Base-by-base conservation (phyloP, 2,329 filamentous ascomycete species). In the Exophiala dermatitidis region DNA sequence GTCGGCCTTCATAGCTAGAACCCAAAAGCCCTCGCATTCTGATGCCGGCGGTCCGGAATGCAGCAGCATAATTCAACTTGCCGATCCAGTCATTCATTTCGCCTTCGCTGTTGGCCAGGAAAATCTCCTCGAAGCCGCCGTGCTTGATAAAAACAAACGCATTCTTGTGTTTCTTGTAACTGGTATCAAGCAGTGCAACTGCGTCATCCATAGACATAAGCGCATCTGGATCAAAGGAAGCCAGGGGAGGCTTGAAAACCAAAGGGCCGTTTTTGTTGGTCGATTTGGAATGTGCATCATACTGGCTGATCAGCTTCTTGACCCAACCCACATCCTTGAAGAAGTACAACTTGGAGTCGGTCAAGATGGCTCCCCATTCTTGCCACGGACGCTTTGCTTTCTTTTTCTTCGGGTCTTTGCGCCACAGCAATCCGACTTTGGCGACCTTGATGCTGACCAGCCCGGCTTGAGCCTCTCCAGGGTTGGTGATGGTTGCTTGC, bases 11-110 rank as follows among this genome's bases (percentile, higher is more conserved):
- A 63, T 95, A 93, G 62, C 85, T 84, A 4, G 85, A 86, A 8
- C 88, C 90, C 48, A 93, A 79, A 52, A 95, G 85, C 26, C 90
- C 90, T 62, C 91, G 82, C 77, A 95, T 94, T 41, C 89, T 82
- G 4, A 97, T 89, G 8, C 91, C 90, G 4, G 90, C 88, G 0
- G 90, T 95, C 62, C 89, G 82, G 69, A 97, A 97, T 0, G 93
- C 88, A 5, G 93, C 90, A 33, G 91, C 91, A 67, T 97, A 97
- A 68, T 98, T 98, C 56, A 98, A 79, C 65, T 95, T 93, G 5
- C 87, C 88, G 30, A 98, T 75, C 93, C 93, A 98, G 66, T 98
- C 93, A 64, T 96, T 95, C 78, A 95, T 84, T 64, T 98, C 93
- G 1, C 82, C 76, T 64, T 98, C 93, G 49, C 83, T 89, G 63